These are phyloP conservation scores for Colletotrichum australisinense DNA, from an alignment of 2,329 filamentous ascomycete genomes.

Conservation along the genomic window DNA sequence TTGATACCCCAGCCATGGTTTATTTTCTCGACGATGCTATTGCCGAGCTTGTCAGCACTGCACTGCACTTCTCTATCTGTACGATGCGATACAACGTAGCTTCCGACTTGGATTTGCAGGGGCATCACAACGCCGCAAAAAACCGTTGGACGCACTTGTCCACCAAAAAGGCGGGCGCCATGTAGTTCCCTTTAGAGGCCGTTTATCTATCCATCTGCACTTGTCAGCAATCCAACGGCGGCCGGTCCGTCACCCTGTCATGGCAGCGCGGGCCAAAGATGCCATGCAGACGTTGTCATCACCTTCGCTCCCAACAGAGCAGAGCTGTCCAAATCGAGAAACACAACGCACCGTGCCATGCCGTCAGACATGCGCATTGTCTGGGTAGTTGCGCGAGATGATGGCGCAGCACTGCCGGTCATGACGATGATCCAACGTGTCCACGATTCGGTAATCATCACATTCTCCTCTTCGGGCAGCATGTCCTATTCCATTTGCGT, in stretches of 20 bases:
- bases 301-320: not conserved
- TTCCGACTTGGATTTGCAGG: not conserved
- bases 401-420: not conserved
- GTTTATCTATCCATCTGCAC: not conserved
- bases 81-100: not conserved
- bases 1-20: not conserved
- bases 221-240: not conserved
- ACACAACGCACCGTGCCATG: not conserved
- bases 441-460: not conserved
- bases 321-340: conserved; percentile 5
- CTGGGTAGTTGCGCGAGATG: not conserved
- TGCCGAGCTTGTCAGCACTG: not conserved
- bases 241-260: not conserved
- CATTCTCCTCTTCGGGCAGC: not conserved
- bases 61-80: not conserved
- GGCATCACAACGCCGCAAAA: not conserved
- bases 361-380: not conserved
- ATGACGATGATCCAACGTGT: not conserved
- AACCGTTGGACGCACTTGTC: not conserved
- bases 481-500: not conserved
- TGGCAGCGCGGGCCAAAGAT: conserved; percentile 8
- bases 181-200: not conserved
- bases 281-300: conserved; percentile 1
- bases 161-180: not conserved
- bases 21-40: not conserved